Percentiles rank a stretch among this genome's conserved stretches.
Evolutionary conservation across 495 filamentous ascomycete species (phyloP).

Genomic region (Aspergillus carlsbadensis): DNA sequence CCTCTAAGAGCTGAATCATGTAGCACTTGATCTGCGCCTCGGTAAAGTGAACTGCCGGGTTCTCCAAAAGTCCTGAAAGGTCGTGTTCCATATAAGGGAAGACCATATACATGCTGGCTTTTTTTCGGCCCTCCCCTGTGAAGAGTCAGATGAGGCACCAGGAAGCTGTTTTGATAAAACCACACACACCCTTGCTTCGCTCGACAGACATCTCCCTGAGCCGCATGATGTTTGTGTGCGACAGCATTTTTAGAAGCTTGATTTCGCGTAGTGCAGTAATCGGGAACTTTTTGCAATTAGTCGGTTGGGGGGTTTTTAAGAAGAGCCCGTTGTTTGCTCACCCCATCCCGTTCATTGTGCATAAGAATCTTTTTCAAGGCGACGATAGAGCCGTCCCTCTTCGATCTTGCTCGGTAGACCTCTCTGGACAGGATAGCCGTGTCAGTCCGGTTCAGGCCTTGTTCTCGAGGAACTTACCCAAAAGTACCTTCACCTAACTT

Average conservation of each 20-base stretch:
- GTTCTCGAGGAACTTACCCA: conserved; percentile 55
- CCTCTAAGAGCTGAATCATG: conserved; percentile 89
- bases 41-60: conserved; percentile 81
- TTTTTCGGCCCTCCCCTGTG: conserved; percentile 69
- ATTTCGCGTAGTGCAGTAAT: conserved; percentile 98
- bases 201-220: conserved; percentile 97
- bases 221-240: conserved; percentile 81
- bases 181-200: conserved; percentile 56
- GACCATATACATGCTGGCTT: conserved; percentile 96
- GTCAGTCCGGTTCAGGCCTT: neutral
- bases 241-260: conserved; percentile 92
- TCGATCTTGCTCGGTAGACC: conserved; percentile 85
- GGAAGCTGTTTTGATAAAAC: neutral
- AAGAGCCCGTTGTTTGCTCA: conserved; percentile 34
- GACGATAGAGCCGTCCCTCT: conserved; percentile 67
- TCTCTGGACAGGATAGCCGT: conserved; percentile 53
- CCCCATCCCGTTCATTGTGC: conserved; percentile 96
- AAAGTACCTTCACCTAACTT: conserved; percentile 99
- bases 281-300: conserved; percentile 63
- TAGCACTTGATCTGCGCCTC: conserved; percentile 97
- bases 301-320: conserved; percentile 6
- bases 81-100: conserved; percentile 99
- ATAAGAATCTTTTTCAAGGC: conserved; percentile 96
- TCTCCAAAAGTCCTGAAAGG: conserved; percentile 91
- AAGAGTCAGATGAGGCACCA: conserved; percentile 7